These are phyloP conservation scores for Buxus sempervirens DNA, from an alignment of 164 flowering plant genomes.

Conservation along the genomic window DNA sequence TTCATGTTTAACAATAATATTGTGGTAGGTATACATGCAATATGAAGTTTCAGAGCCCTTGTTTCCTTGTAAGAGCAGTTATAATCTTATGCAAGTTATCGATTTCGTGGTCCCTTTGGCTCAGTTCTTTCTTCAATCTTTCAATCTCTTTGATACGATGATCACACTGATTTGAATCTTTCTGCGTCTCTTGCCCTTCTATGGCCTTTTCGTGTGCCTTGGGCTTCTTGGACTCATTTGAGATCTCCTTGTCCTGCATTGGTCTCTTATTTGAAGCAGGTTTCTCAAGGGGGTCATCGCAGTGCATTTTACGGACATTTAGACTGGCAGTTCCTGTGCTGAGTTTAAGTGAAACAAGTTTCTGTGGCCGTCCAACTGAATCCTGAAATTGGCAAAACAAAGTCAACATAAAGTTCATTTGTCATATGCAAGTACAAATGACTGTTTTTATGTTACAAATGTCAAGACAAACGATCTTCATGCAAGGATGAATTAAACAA, in stretches of 20 bases:
- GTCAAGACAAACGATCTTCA: no score
- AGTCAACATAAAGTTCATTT: no score
- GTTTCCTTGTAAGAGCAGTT: constrained; percentile 50
- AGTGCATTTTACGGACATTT: constrained; percentile 38
- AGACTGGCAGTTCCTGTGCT: constrained; percentile 27
- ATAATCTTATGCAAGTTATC: constrained; percentile 48
- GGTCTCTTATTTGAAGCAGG: constrained; percentile 33
- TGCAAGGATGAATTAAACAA: background rate
- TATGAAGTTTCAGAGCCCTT: constrained; percentile 30
- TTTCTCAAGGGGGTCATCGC: constrained; percentile 3
- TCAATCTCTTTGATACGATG: constrained; percentile 41
- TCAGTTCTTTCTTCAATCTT: constrained; percentile 35
- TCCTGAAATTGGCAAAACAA: constrained; percentile 31
- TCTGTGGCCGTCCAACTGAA: constrained; percentile 37
- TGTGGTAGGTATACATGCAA: no score
- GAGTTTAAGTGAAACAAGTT: constrained; percentile 28
- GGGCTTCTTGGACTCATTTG: constrained; percentile 24
- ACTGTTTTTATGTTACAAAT: no score
- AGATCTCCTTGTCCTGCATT: constrained; percentile 19
- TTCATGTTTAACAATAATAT: no score
- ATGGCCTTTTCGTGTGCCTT: constrained; percentile 17
- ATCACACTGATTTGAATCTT: constrained; percentile 36
- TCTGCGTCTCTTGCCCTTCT: constrained; percentile 40
- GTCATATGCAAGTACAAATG: no score
- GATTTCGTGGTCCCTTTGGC: constrained; percentile 39